Conservation (phyloP, 495 filamentous ascomycete species). For the Penicillium cosmopolitanum region DNA sequence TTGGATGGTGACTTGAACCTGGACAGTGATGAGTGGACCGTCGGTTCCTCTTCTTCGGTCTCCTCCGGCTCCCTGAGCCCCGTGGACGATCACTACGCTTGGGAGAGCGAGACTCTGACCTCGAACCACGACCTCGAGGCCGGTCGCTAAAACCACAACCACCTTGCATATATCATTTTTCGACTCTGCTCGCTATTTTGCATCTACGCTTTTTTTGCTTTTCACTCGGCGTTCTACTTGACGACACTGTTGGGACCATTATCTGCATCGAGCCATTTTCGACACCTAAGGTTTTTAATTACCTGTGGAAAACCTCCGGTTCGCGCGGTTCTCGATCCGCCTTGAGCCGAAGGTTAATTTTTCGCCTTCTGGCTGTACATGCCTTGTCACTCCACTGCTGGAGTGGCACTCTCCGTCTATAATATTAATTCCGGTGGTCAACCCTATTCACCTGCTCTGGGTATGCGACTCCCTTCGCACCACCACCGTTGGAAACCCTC, state of each 20-base stretch:
- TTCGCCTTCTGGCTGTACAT: slow-evolving; percentile 41
- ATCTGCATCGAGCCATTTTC: slow-evolving; percentile 53
- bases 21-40: slow-evolving; percentile 74
- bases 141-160: slow-evolving; percentile 38
- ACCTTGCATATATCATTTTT: slow-evolving; percentile 32
- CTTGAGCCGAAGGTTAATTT: slow-evolving; percentile 31
- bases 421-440: slow-evolving; percentile 49
- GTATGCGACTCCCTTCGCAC: slow-evolving; percentile 21
- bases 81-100: slow-evolving; percentile 62
- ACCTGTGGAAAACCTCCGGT: slow-evolving; percentile 24
- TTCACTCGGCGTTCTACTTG: slow-evolving; percentile 27
- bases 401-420: slow-evolving; percentile 39
- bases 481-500: slow-evolving; percentile 43
- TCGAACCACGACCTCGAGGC: slow-evolving; percentile 57
- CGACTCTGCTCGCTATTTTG: slow-evolving; percentile 25
- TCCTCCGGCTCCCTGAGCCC: slow-evolving; percentile 66
- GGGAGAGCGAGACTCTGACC: slow-evolving; percentile 65
- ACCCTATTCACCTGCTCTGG: slow-evolving; percentile 25
- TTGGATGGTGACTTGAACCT: slow-evolving; percentile 59
- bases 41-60: slow-evolving; percentile 71
- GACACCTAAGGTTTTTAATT: slow-evolving; percentile 48
- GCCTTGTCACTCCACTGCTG: slow-evolving; percentile 27
- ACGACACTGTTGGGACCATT: slow-evolving; percentile 45
- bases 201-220: slow-evolving; percentile 34
- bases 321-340: slow-evolving; percentile 23